Percentiles rank a stretch among this genome's conserved stretches.
Evolutionary conservation across 257 asterid species (phyloP).

Genomic region (Leonotis leonurus): DNA sequence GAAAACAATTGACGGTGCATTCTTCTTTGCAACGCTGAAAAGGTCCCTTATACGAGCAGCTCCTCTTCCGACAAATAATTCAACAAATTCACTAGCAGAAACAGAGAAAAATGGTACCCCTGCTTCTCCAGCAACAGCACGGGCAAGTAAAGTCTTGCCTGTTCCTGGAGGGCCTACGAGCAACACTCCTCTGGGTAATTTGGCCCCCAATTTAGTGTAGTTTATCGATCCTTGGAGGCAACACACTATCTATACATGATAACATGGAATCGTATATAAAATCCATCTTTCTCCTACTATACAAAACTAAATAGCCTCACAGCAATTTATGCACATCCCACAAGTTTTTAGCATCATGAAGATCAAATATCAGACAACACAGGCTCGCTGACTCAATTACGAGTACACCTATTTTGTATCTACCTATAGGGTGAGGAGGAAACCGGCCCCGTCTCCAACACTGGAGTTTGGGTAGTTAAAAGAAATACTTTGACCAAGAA

Average conservation of each 20-base stretch:
- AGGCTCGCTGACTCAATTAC: too few species aligned
- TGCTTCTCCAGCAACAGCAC: conserved; percentile 99
- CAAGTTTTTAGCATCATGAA: too few species aligned
- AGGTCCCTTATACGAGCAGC: conserved; percentile 96
- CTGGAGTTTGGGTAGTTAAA: too few species aligned
- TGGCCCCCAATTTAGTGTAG: conserved; percentile 92
- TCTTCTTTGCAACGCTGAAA: conserved; percentile 79
- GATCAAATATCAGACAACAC: too few species aligned
- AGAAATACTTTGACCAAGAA: too few species aligned
- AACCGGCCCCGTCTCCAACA: too few species aligned
- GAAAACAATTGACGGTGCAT: conserved; percentile 88
- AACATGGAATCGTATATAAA: neutral
- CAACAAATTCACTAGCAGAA: conserved; percentile 98
- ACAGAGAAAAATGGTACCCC: conserved; percentile 93
- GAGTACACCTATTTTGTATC: too few species aligned
- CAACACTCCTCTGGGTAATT: conserved; percentile 84
- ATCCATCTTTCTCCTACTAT: too few species aligned
- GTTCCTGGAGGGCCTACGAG: conserved; percentile 99
- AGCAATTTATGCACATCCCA: too few species aligned
- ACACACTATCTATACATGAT: conserved; percentile 55
- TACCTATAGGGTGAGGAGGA: too few species aligned
- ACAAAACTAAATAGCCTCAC: too few species aligned
- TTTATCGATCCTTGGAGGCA: conserved; percentile 87
- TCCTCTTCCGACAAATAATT: conserved; percentile 94
- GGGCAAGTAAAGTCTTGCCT: conserved; percentile 89